Percentiles rank a stretch among this genome's conserved stretches.
These are phyloP conservation scores for Fusarium sp. DNA, from an alignment of 2,329 filamentous ascomycete genomes.

Conservation along the genomic window DNA sequence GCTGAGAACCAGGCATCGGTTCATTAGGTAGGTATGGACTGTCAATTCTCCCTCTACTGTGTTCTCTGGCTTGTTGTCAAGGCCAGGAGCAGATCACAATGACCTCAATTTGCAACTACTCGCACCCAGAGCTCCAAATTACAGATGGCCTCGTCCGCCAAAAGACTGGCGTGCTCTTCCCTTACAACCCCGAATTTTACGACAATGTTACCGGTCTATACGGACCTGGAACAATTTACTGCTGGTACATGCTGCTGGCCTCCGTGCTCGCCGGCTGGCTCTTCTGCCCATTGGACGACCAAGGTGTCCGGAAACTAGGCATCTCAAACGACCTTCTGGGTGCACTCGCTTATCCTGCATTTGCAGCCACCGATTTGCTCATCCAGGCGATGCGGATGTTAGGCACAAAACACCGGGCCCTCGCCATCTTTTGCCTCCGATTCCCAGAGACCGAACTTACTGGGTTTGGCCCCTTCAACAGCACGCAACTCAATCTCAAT, in stretches of 20 bases:
- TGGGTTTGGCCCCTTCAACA: neutral
- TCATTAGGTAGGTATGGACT: neutral
- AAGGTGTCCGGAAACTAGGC: neutral
- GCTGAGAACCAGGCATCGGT: too few species aligned
- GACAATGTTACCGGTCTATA: constrained; percentile 11
- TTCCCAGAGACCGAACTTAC: neutral
- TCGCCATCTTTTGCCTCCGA: constrained; percentile 14
- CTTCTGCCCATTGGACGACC: neutral
- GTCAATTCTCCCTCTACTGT: neutral
- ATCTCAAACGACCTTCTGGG: constrained; percentile 22
- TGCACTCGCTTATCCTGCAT: constrained; percentile 18
- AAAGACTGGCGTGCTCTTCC: neutral
- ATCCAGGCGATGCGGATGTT: constrained; percentile 5
- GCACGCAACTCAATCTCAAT: neutral
- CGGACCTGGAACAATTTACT: constrained; percentile 20
- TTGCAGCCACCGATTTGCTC: constrained; percentile 18
- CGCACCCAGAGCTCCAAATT: constrained; percentile 17
- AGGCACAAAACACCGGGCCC: neutral
- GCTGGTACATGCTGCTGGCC: constrained; percentile 25
- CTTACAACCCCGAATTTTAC: constrained; percentile 31
- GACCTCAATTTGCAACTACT: constrained; percentile 28
- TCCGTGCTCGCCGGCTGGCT: constrained; percentile 18
- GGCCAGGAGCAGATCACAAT: neutral
- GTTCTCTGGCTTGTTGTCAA: too few species aligned
- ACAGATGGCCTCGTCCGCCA: constrained; percentile 12